Conservation (phyloP, 108 stramenopile species). For the Cyclotella baltica region DNA sequence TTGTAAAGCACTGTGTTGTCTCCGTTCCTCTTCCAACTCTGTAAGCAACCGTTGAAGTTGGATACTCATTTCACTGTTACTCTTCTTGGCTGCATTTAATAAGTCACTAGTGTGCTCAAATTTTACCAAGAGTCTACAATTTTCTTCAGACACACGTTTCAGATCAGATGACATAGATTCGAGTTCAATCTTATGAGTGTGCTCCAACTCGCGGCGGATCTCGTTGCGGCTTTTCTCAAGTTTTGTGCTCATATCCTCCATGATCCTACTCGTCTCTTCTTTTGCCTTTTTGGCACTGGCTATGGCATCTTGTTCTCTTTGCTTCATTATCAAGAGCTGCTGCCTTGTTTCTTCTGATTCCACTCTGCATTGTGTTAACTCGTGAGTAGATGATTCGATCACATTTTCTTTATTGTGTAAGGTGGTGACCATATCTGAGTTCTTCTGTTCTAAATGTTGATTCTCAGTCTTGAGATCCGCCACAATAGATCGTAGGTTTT, state of each 20-base stretch:
- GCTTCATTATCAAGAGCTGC: slow-evolving; percentile 2
- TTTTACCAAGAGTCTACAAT: background rate
- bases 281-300: slow-evolving; percentile 16
- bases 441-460: background rate
- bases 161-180: background rate
- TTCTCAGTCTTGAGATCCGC: slow-evolving; percentile 3
- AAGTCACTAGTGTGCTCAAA: background rate
- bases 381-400: background rate
- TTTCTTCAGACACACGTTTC: slow-evolving; percentile 1
- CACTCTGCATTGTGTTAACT: background rate
- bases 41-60: background rate
- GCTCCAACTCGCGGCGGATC: slow-evolving; percentile 9
- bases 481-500: background rate
- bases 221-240: slow-evolving; percentile 9
- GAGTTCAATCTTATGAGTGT: slow-evolving; percentile 25
- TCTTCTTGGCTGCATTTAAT: background rate
- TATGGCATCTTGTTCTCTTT: slow-evolving; percentile 19
- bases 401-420: background rate
- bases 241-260: slow-evolving; percentile 17
- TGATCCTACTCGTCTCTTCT: slow-evolving; percentile 17
- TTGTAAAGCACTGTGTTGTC: slow-evolving; percentile 15
- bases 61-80: slow-evolving; percentile 6
- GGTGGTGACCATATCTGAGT: background rate
- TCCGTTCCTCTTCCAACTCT: slow-evolving; percentile 15
- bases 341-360: slow-evolving; percentile 14